phyloP scores from a whole-genome alignment of 2,329 filamentous ascomycete genomes.

The Xylariaceae sp. region DNA sequence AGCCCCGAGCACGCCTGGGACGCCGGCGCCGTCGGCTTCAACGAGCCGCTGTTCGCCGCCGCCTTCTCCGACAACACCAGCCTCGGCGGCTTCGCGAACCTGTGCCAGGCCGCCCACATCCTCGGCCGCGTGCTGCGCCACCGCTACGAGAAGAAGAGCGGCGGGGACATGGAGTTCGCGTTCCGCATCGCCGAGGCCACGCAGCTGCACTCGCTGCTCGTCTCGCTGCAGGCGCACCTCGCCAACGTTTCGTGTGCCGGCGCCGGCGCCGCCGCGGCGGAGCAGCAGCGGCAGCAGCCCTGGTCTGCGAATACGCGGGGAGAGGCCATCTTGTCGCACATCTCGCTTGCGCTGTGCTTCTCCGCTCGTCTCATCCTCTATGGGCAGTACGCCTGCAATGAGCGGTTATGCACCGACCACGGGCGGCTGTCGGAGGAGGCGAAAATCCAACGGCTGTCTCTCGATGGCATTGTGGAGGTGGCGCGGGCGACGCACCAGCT shows the following conservation, averaged over 20 bases:
- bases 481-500: not conserved
- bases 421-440: no score
- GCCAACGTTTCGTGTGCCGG: no score
- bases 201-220: constrained; percentile 27
- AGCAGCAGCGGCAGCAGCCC: no score
- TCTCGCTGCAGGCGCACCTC: constrained; percentile 24
- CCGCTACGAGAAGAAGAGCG: not conserved
- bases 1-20: constrained; percentile 38
- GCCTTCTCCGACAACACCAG: constrained; percentile 19
- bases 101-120: not conserved
- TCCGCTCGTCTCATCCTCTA: not conserved
- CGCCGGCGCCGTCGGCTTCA: constrained; percentile 36
- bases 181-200: constrained; percentile 28
- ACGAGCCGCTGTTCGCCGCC: constrained; percentile 34
- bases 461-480: not conserved
- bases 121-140: not conserved
- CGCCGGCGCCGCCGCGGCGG: no score
- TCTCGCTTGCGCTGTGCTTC: not conserved
- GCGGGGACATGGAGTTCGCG: no score
- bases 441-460: no score
- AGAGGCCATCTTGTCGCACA: not conserved
- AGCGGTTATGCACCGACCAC: no score
- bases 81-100: not conserved
- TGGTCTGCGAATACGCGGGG: not conserved
- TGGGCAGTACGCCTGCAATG: not conserved